These are phyloP conservation scores for Cornus suecica DNA, from an alignment of 148 eudicot genomes.

Conservation along the genomic window DNA sequence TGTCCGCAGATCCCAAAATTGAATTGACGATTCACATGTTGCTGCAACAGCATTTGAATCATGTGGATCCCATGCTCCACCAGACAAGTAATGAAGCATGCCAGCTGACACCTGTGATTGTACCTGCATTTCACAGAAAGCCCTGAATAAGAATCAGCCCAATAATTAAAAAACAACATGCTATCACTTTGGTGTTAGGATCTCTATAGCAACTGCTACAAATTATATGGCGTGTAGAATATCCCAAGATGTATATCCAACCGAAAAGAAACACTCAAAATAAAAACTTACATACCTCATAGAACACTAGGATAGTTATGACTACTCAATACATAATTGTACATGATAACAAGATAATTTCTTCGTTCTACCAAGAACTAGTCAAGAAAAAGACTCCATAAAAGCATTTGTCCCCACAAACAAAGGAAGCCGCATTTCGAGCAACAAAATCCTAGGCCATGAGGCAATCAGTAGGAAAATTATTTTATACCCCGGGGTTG, in stretches of 20 bases:
- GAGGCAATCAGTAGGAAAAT: neutral
- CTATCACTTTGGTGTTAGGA: conserved; percentile 4
- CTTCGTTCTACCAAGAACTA: neutral
- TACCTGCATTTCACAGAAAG: conserved; percentile 61
- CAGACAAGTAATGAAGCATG: conserved; percentile 76
- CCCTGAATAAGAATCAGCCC: conserved; percentile 50
- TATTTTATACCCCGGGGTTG: too few relatives aligned
- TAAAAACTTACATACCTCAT: neutral
- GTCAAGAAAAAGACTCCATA: neutral
- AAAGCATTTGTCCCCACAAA: neutral
- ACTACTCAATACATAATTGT: neutral
- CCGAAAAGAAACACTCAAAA: neutral
- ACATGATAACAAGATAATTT: neutral
- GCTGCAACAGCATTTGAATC: conserved; percentile 72
- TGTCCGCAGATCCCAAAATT: conserved; percentile 86
- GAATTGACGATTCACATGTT: conserved; percentile 82
- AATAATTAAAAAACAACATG: conserved; percentile 9
- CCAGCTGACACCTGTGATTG: conserved; percentile 95
- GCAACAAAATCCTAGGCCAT: neutral
- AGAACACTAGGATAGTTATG: neutral
- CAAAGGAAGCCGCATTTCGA: neutral
- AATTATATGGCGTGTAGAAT: neutral
- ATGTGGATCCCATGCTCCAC: conserved; percentile 99
- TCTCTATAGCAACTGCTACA: neutral
- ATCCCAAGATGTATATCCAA: neutral